Evolutionary conservation across 371 early-diverging fungal genomes (phyloP).

Genomic region (Mucor indicus): DNA sequence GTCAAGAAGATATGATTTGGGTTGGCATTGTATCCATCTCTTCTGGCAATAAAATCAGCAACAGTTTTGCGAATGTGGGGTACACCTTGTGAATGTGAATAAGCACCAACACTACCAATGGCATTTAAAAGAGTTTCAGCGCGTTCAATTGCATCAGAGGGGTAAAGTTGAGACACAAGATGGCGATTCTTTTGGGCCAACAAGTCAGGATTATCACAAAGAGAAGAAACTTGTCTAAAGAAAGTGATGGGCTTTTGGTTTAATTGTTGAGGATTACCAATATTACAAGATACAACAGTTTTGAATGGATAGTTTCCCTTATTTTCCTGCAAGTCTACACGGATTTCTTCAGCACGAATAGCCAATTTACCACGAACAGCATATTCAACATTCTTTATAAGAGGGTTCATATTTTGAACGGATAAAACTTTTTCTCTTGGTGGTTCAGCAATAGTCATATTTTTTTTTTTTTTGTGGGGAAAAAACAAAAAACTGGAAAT

Average conservation of each 20-base stretch:
- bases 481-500: not conserved
- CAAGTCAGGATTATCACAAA: constrained; percentile 86
- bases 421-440: constrained; percentile 55
- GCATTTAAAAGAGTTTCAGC: constrained; percentile 67
- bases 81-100: constrained; percentile 93
- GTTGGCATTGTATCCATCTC: constrained; percentile 81
- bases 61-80: constrained; percentile 81
- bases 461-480: not conserved
- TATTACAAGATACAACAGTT: constrained; percentile 82
- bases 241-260: constrained; percentile 92
- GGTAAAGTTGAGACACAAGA: constrained; percentile 60
- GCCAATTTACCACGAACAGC: constrained; percentile 96
- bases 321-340: constrained; percentile 53
- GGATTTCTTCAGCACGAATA: constrained; percentile 89
- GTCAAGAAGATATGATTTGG: constrained; percentile 87
- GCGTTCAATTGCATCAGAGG: constrained; percentile 83
- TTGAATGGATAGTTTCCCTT: constrained; percentile 65
- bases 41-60: constrained; percentile 77
- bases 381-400: constrained; percentile 81
- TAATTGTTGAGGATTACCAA: constrained; percentile 96
- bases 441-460: constrained; percentile 11
- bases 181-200: constrained; percentile 52
- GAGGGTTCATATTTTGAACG: constrained; percentile 66
- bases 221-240: constrained; percentile 86
- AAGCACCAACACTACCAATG: constrained; percentile 85